A percentile compares a stretch with the other conserved stretches of the same genome.
Evolutionary conservation across 768 basidiomycete genomes (phyloP).

Genomic region (Galerina marginata): DNA sequence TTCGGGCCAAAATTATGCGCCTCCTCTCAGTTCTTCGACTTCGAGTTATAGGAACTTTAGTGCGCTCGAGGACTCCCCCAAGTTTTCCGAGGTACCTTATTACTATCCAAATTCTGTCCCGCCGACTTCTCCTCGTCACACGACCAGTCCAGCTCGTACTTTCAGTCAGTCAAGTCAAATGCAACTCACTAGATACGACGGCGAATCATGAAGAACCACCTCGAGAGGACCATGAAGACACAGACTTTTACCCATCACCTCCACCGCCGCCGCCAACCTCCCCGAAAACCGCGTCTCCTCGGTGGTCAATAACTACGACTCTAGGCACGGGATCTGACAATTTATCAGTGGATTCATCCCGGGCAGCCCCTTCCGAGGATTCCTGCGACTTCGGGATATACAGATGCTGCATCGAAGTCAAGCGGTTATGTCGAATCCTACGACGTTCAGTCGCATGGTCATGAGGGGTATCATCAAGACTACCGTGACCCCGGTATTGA

Average conservation of each 20-base stretch:
- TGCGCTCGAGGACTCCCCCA: not conserved
- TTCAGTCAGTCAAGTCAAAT: constrained; percentile 13
- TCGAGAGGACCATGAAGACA: constrained; percentile 8
- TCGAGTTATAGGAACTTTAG: constrained; percentile 6
- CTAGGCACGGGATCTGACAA: constrained; percentile 10
- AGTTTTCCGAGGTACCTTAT: not conserved
- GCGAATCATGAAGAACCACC: constrained; percentile 7
- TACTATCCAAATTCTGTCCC: not conserved
- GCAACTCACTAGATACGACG: constrained; percentile 23
- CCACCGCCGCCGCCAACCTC: not conserved
- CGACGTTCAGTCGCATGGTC: constrained; percentile 6
- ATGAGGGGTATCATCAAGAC: constrained; percentile 3
- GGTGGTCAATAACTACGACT: constrained; percentile 20
- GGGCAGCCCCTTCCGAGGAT: not conserved
- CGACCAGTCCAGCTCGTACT: not conserved
- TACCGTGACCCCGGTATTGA: constrained; percentile 17
- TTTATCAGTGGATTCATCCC: constrained; percentile 14
- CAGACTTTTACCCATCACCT: constrained; percentile 1
- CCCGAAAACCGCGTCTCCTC: constrained; percentile 2
- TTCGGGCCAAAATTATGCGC: not conserved
- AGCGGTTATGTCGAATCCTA: constrained; percentile 23
- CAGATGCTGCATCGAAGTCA: constrained; percentile 7
- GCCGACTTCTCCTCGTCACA: constrained; percentile 6
- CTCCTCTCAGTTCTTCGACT: constrained; percentile 10
- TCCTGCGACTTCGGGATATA: constrained; percentile 2